Evolutionary conservation across 2,329 filamentous ascomycete species (phyloP).

Genomic region (Monilinia fructigena): DNA sequence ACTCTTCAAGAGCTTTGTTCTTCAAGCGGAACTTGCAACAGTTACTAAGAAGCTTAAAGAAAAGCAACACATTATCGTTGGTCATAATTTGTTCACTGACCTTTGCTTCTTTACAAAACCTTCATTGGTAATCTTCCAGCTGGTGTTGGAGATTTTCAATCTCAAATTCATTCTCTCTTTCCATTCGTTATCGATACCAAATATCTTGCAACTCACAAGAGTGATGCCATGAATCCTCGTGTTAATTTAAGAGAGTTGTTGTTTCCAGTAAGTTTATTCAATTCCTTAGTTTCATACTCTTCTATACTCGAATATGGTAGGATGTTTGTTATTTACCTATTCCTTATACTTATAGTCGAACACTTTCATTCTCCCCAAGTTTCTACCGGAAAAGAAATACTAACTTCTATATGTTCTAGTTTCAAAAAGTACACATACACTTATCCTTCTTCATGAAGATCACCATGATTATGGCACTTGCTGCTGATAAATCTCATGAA

Average conservation of each 20-base stretch:
- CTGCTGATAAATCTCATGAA: slow-evolving; percentile 46
- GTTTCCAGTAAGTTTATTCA: slow-evolving; percentile 31
- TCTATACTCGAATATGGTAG: background rate
- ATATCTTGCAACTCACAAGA: slow-evolving; percentile 49
- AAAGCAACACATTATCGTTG: slow-evolving; percentile 49
- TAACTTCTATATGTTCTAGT: slow-evolving; percentile 13
- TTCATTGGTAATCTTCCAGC: slow-evolving; percentile 59
- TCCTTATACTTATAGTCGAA: background rate
- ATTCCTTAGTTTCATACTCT: background rate
- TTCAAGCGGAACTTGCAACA: slow-evolving; percentile 30
- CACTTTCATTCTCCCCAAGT: background rate
- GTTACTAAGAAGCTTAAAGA: slow-evolving; percentile 35
- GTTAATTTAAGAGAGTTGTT: slow-evolving; percentile 51
- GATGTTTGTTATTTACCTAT: background rate
- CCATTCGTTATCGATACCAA: slow-evolving; percentile 59
- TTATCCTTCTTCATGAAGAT: slow-evolving; percentile 43
- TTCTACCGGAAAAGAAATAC: background rate
- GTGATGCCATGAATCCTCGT: slow-evolving; percentile 43
- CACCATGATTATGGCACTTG: slow-evolving; percentile 37
- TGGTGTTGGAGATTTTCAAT: slow-evolving; percentile 53
- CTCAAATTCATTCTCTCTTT: slow-evolving; percentile 49
- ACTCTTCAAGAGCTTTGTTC: slow-evolving; percentile 26
- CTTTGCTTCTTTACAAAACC: slow-evolving; percentile 59
- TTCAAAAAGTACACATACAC: slow-evolving; percentile 44
- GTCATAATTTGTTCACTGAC: slow-evolving; percentile 65